Percentiles rank a stretch among this genome's conserved stretches.
Conservation (phyloP, 305 asterid species). For the Stenogyne calaminthoides region DNA sequence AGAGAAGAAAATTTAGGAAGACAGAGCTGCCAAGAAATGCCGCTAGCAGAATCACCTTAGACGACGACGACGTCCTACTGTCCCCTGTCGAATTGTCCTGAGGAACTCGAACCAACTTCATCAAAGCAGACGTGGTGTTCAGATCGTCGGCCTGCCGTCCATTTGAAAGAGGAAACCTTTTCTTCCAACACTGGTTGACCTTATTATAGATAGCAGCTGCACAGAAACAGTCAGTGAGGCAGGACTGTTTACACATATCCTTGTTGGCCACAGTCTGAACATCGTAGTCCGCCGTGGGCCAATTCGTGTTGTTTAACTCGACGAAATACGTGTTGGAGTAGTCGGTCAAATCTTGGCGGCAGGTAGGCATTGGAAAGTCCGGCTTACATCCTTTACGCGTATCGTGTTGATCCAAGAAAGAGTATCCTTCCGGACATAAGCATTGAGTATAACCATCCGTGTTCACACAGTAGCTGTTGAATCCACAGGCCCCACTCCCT, state of each 20-base stretch:
- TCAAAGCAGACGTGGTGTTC: conserved; percentile 8
- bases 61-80: conserved; percentile 16
- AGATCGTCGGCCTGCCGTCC: conserved; percentile 19
- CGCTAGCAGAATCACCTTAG: conserved; percentile 29
- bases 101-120: conserved; percentile 32
- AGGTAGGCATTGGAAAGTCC: not conserved
- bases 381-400: not conserved
- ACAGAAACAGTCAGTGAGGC: conserved; percentile 36
- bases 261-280: not conserved
- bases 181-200: conserved; percentile 33
- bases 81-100: not conserved
- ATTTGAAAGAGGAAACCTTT: conserved; percentile 36
- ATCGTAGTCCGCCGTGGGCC: conserved; percentile 2
- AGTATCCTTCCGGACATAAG: not conserved
- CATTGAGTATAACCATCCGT: not conserved
- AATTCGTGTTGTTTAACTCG: not conserved
- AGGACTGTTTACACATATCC: conserved; percentile 26
- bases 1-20: conserved; percentile 33
- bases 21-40: conserved; percentile 37
- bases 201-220: conserved; percentile 30
- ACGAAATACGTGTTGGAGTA: not conserved
- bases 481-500: not conserved
- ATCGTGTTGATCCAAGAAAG: not conserved
- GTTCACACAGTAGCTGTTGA: not conserved
- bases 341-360: not conserved